A percentile compares a stretch with the other conserved stretches of the same genome.
phyloP scores from a whole-genome alignment of 2,329 filamentous ascomycete genomes.

The Lasiodiplodia theobromae region DNA sequence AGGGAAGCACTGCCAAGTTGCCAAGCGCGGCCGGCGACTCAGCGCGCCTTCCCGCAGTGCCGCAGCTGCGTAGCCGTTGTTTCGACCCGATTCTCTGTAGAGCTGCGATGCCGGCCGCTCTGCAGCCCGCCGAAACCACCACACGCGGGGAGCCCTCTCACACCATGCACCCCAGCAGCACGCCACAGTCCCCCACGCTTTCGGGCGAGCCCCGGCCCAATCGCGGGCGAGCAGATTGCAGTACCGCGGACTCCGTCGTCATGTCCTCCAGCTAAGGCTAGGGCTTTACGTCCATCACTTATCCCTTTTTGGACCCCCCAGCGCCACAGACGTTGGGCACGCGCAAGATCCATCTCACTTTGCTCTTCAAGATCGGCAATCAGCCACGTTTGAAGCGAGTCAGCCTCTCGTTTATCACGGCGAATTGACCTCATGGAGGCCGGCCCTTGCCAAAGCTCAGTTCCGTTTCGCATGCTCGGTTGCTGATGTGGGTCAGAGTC shows the following conservation, averaged over 20 bases:
- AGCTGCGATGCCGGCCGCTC: not conserved
- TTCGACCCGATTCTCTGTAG: not conserved
- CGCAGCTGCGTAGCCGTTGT: conserved; percentile 12
- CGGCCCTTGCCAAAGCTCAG: not conserved
- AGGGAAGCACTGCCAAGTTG: not conserved
- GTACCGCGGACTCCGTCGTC: conserved; percentile 14
- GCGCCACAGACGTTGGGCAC: conserved; percentile 11
- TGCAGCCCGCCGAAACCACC: not conserved
- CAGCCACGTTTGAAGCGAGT: conserved; percentile 19
- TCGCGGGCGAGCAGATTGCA: conserved; percentile 16
- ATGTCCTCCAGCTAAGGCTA: not conserved
- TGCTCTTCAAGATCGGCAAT: not conserved
- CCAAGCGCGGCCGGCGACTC: not conserved
- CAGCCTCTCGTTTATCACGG: conserved; percentile 13
- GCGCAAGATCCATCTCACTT: conserved; percentile 3
- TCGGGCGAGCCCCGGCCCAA: conserved; percentile 5
- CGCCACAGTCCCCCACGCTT: not conserved
- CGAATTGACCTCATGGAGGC: conserved; percentile 7
- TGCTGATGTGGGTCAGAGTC: not conserved
- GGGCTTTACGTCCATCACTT: not conserved
- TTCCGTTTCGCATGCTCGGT: not conserved
- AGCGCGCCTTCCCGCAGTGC: not conserved
- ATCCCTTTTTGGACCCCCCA: conserved; percentile 1
- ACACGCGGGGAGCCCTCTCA: not conserved
- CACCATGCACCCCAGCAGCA: not conserved